Evolutionary conservation across 331 rosid genomes (phyloP), one percentile per base, ranked within the genome.

Genomic region (Pyracantha coccinea): DNA sequence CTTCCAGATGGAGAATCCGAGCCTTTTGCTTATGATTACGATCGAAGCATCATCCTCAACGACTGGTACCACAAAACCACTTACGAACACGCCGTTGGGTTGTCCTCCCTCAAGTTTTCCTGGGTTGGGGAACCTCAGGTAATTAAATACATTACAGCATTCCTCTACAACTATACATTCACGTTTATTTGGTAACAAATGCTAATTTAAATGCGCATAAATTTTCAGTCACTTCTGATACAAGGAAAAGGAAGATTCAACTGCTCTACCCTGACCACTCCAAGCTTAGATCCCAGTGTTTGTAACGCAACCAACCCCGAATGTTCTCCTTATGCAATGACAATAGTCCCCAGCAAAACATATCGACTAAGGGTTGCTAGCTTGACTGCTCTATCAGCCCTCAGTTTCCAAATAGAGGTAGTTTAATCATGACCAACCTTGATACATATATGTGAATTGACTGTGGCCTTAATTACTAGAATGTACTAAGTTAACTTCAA

Each of bases 41-140:
- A 93, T 71, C 68, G 96, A 45, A 89, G 90, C 82, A 87, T 91
- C 57, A 75, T 93, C 62, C 88, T 93, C 28, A 88, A 73, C 28
- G 98, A 93, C 79, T 93, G 98, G 97, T 93, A 80, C 78, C 98
- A 93, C 47, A 41, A 80, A 20, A 91, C 86, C 73, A 71, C 92
- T n/a, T 73, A 84, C 16, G 93, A 88, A 78, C 94, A 89, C 72
- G 84, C 91, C 50, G 62, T 84, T 27, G 91, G 91, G 62, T 77
- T 93, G 76, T 80, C 98, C 53, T 59, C 97, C 66, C 69, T 25
- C 27, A 74, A 79, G 8, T 76, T 78, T 68, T 68, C 21, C 54
- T 93, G 94, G 96, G 94, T 91, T 5, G 85, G 81, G 2, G 96
- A 93, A 78, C 98, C 98, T 72, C 72, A 90, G 91, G 97, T 92